Percentiles rank a stretch among this genome's conserved stretches.
These are phyloP conservation scores for Sequoia sempervirens DNA, from an alignment of 75 land plant species.

Conservation along the genomic window DNA sequence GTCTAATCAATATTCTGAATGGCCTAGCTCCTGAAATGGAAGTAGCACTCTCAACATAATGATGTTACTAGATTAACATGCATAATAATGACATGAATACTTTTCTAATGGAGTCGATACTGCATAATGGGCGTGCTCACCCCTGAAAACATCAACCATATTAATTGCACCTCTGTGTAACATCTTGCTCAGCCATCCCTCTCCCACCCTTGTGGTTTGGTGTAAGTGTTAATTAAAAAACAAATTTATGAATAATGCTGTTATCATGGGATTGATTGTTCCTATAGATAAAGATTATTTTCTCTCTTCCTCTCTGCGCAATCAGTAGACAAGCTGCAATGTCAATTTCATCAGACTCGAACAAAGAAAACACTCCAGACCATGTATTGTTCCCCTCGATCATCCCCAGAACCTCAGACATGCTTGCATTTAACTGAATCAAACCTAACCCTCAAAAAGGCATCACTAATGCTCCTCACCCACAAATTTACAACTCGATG, in stretches of 20 bases:
- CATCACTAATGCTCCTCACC: not conserved
- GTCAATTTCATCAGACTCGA: not conserved
- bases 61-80: not conserved
- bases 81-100: not conserved
- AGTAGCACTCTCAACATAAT: not conserved
- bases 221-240: not conserved
- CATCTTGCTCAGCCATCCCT: not conserved
- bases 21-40: not conserved
- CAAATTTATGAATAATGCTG: not conserved
- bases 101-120: not conserved
- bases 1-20: not conserved
- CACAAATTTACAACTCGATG: not conserved
- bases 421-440: constrained; percentile 3
- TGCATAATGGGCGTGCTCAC: not conserved
- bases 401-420: not conserved
- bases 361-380: not conserved
- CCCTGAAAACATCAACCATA: not conserved
- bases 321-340: not conserved
- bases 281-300: no score
- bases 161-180: not conserved
- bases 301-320: not conserved
- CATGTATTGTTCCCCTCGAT: not conserved
- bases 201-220: not conserved
- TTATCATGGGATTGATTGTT: no score
- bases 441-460: not conserved